Evolutionary conservation across 2,329 filamentous ascomycete genomes (phyloP).

Genomic region (Scytalidium lignicola): DNA sequence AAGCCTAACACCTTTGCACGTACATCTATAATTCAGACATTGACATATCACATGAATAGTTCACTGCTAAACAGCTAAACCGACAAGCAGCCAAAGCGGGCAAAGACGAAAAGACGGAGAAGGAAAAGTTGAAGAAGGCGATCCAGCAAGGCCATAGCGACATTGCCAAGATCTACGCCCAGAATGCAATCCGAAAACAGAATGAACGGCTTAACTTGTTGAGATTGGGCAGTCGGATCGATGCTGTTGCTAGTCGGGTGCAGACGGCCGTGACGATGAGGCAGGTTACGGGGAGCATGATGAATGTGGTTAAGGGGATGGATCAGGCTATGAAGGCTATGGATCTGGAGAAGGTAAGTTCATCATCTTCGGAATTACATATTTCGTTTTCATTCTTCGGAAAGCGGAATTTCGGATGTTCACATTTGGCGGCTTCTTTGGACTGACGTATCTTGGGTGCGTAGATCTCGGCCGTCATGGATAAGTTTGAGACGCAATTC

Average conservation of each 20-base stretch:
- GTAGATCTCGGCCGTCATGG: slow-evolving; percentile 61
- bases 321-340: slow-evolving; percentile 58
- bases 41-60: slow-evolving; percentile 32
- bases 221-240: slow-evolving; percentile 50
- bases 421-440: no score
- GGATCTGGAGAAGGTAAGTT: slow-evolving; percentile 53
- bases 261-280: slow-evolving; percentile 60
- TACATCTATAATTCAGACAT: no score
- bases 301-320: slow-evolving; percentile 57
- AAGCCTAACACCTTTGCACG: no score
- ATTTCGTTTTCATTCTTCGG: no score
- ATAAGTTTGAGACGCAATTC: slow-evolving; percentile 55
- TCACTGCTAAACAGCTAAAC: slow-evolving; percentile 59
- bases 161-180: slow-evolving; percentile 58
- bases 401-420: no score
- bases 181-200: slow-evolving; percentile 58
- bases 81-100: slow-evolving; percentile 56
- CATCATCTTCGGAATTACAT: neutral
- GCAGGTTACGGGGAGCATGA: slow-evolving; percentile 55
- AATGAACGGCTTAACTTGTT: slow-evolving; percentile 57
- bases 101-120: slow-evolving; percentile 56
- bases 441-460: slow-evolving; percentile 1
- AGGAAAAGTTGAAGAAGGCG: slow-evolving; percentile 58
- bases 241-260: slow-evolving; percentile 54
- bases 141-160: slow-evolving; percentile 55